Evolutionary conservation across 306 rosid species (phyloP).

Genomic region (Oxytropis ochrocephala): DNA sequence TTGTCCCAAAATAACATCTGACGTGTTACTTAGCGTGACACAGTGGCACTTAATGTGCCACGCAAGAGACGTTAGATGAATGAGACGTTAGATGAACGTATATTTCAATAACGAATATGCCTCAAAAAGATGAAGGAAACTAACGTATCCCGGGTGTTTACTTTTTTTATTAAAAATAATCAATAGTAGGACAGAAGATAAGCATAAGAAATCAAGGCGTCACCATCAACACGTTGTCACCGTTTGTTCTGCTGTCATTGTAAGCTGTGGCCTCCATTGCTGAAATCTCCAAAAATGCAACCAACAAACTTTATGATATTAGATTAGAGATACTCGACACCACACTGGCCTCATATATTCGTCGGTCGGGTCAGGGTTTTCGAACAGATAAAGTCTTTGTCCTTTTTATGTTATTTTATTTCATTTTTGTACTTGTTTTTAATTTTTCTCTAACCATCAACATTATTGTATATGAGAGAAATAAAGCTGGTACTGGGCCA

Average conservation of each 20-base stretch:
- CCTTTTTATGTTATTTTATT: background rate
- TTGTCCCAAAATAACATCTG: too few relatives aligned
- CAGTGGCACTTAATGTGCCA: too few relatives aligned
- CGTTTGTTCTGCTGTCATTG: constrained; percentile 61
- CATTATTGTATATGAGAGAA: constrained; percentile 10
- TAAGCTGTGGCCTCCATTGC: constrained; percentile 30
- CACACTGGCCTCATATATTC: constrained; percentile 10
- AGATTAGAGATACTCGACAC: constrained; percentile 17
- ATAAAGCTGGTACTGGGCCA: constrained; percentile 67
- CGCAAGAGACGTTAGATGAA: too few relatives aligned
- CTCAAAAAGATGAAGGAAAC: too few relatives aligned
- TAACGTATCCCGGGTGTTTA: too few relatives aligned
- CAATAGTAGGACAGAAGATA: background rate
- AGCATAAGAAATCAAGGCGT: constrained; percentile 18
- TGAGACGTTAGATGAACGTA: too few relatives aligned
- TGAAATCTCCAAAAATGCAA: constrained; percentile 36
- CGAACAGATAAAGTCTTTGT: constrained; percentile 13
- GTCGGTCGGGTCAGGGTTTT: constrained; percentile 44
- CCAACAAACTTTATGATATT: constrained; percentile 24
- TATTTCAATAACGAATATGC: too few relatives aligned
- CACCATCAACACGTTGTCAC: constrained; percentile 12
- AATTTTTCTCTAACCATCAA: background rate
- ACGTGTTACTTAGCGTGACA: too few relatives aligned
- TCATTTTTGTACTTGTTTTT: background rate
- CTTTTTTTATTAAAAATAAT: too few relatives aligned